These are phyloP conservation scores for Aegilops longissima DNA, from an alignment of 176 grass and related monocot genomes.

Conservation along the genomic window DNA sequence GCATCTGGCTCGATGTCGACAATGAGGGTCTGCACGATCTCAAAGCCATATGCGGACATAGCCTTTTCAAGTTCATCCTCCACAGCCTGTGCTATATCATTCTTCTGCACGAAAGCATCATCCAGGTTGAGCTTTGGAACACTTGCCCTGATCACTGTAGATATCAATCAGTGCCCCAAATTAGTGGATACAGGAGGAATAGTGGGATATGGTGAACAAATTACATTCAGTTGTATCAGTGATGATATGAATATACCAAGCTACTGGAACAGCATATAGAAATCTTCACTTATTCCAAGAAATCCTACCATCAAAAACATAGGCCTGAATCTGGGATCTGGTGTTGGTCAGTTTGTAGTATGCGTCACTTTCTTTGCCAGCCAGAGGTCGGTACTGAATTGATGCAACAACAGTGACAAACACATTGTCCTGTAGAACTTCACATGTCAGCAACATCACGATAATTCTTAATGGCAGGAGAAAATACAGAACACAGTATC, in stretches of 20 bases:
- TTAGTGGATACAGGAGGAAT: background rate
- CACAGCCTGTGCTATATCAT: slow-evolving; percentile 72
- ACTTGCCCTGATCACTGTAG: slow-evolving; percentile 74
- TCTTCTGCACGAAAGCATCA: slow-evolving; percentile 81
- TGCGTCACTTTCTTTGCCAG: slow-evolving; percentile 67
- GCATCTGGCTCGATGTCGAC: slow-evolving; percentile 86
- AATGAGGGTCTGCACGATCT: slow-evolving; percentile 62
- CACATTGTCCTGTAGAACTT: slow-evolving; percentile 71
- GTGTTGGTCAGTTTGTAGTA: slow-evolving; percentile 94
- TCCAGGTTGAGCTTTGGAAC: slow-evolving; percentile 75
- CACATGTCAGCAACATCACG: slow-evolving; percentile 14
- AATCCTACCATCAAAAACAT: slow-evolving; percentile 77
- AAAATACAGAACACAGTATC: background rate
- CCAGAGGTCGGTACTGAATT: slow-evolving; percentile 71
- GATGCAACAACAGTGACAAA: slow-evolving; percentile 93
- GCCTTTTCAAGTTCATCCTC: slow-evolving; percentile 90
- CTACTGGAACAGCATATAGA: background rate
- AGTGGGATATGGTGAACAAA: background rate
- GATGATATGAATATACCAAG: background rate
- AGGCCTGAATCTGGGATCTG: slow-evolving; percentile 81
- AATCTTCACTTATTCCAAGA: background rate
- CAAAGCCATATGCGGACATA: slow-evolving; percentile 59
- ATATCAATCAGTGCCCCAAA: background rate
- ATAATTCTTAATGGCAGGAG: background rate
- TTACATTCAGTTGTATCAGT: background rate